Base-by-base conservation (phyloP, 768 basidiomycete genomes). In the Kwoniella sp. region DNA sequence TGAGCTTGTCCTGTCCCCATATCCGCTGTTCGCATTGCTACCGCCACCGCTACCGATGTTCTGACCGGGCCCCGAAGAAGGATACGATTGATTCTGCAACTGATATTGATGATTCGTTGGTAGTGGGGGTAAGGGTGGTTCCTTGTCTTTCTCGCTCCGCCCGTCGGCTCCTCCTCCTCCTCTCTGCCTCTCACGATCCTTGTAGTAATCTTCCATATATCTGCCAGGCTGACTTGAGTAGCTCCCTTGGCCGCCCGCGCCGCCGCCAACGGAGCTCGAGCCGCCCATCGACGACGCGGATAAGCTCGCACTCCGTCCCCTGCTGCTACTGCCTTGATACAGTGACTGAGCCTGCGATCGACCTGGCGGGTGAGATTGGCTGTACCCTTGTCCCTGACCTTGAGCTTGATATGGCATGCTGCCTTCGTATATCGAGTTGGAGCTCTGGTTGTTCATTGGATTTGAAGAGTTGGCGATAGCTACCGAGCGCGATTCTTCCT, bases 1-100 rank as follows among this genome's bases (percentile, higher is more conserved):
- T 29, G 53, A 55, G 25, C 60, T 62, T 2, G 60, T 27, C 22
- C 60, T 40, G 24, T 56, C 60, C 15, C 44, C 53, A 26, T 48
- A 36, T 24, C 51, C 60, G 22, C 27, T 44, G 8, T 15, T 19
- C 17, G 4, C 40, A 19, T 15, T 13, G 33, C 33, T 13, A n/a
- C n/a, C n/a, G n/a, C n/a, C n/a, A n/a, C n/a, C n/a, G n/a, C n/a
- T n/a, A n/a, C n/a, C n/a, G n/a, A n/a, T n/a, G n/a, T n/a, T 33
- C 33, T 5, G 33, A 13, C 33, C 33, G 33, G 33, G 13, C 33
- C 5, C 33, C 13, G 33, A 33, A 6, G 33, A 13, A 5, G 33
- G 33, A 33, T 33, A 33, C 5, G 33, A 13, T 6, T 33, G 33
- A 44, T 44, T 6, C 10, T 44, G 17, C 5, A 13, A 13, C 5